These are phyloP conservation scores for Iodosphaeria phyllophila DNA, from an alignment of 2,329 filamentous ascomycete species.

Conservation along the genomic window DNA sequence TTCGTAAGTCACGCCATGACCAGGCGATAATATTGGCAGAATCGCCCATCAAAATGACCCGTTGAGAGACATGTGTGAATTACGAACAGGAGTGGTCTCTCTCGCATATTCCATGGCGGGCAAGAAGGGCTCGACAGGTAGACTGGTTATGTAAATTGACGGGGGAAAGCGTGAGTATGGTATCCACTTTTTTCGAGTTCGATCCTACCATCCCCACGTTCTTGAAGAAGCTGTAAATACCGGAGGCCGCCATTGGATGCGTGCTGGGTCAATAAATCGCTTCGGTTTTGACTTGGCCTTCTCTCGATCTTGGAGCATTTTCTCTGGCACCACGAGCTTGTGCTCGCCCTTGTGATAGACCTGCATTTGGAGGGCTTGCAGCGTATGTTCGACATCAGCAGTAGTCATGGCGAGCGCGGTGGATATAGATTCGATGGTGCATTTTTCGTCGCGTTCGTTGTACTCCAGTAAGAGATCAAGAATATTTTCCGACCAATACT, in stretches of 20 bases:
- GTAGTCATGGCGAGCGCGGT: constrained; percentile 81
- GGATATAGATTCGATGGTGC: constrained; percentile 75
- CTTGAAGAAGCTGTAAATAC: constrained; percentile 78
- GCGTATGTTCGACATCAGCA: constrained; percentile 83
- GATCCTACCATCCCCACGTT: constrained; percentile 78
- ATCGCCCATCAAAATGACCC: no score
- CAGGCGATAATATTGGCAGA: no score
- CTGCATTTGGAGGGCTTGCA: constrained; percentile 89
- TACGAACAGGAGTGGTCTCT: no score
- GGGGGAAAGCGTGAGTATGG: no score
- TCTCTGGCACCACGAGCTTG: constrained; percentile 81
- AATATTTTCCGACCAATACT: constrained; percentile 95
- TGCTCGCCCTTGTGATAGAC: constrained; percentile 93
- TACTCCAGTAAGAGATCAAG: constrained; percentile 66
- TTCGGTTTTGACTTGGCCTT: constrained; percentile 66
- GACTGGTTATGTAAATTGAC: no score
- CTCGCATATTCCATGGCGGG: no score
- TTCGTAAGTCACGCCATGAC: no score
- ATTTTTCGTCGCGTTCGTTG: constrained; percentile 48
- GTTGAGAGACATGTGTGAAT: no score
- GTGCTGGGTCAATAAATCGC: constrained; percentile 55
- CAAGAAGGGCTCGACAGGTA: no score
- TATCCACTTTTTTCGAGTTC: no score
- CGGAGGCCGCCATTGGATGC: constrained; percentile 88
- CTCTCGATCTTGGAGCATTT: constrained; percentile 59